Conservation (phyloP, 1,284 basidiomycete species). For the Fomitopsis schrenkii region DNA sequence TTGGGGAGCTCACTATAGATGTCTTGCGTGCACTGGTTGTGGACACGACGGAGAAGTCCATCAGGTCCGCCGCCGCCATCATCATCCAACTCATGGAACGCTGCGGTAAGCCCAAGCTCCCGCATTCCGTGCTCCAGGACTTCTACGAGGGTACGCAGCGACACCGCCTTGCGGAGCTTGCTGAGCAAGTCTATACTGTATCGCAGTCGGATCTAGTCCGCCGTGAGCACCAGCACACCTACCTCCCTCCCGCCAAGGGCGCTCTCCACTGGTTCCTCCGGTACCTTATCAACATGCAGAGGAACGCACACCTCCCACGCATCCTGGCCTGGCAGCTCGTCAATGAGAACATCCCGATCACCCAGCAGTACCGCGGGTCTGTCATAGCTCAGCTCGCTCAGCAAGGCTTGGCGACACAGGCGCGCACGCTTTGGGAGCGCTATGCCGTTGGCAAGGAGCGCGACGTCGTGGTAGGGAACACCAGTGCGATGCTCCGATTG, state of each 20-base stretch:
- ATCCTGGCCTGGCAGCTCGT: constrained; percentile 45
- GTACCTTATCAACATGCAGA: constrained; percentile 34
- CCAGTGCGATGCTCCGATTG: constrained; percentile 49
- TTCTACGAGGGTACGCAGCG: constrained; percentile 24
- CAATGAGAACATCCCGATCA: constrained; percentile 35
- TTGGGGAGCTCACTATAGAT: constrained; percentile 11
- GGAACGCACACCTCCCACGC: constrained; percentile 37
- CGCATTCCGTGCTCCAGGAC: constrained; percentile 16
- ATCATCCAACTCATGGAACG: constrained; percentile 12
- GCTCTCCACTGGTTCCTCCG: constrained; percentile 48
- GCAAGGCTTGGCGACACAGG: constrained; percentile 41
- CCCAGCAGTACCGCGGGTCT: constrained; percentile 36
- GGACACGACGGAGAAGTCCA: constrained; percentile 13
- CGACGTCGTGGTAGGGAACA: constrained; percentile 39
- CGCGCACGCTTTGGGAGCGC: constrained; percentile 53
- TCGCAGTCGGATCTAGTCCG: not conserved
- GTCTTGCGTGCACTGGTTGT: constrained; percentile 14
- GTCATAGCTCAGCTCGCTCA: constrained; percentile 45
- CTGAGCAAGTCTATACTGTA: constrained; percentile 19
- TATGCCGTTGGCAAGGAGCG: constrained; percentile 35
- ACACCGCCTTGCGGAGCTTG: constrained; percentile 10
- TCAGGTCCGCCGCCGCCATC: constrained; percentile 9
- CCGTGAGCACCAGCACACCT: constrained; percentile 25
- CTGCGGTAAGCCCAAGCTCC: constrained; percentile 9
- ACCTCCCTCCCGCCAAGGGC: constrained; percentile 44